A percentile compares a stretch with the other conserved stretches of the same genome.
These are phyloP conservation scores for Fraxinus quadrangulata DNA, from an alignment of 257 asterid genomes.

Conservation along the genomic window DNA sequence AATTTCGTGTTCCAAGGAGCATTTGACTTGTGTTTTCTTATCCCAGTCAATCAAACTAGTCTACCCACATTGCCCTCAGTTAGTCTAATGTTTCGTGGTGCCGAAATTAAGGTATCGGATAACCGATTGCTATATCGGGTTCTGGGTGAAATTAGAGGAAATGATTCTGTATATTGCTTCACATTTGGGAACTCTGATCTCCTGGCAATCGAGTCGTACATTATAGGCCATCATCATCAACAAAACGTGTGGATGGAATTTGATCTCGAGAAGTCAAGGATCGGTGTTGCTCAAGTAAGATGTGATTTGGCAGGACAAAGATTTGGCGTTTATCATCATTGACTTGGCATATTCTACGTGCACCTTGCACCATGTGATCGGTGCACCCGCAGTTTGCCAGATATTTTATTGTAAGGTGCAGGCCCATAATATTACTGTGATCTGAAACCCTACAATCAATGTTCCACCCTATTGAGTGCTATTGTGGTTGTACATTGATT, in stretches of 20 bases:
- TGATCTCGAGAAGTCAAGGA: slow-evolving; percentile 67
- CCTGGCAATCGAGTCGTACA: slow-evolving; percentile 60
- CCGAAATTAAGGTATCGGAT: slow-evolving; percentile 55
- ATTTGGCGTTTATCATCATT: slow-evolving; percentile 37
- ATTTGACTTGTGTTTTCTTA: slow-evolving; percentile 68
- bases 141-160: slow-evolving; percentile 54
- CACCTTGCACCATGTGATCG: background rate
- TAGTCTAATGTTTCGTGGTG: slow-evolving; percentile 67
- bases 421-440: background rate
- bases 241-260: slow-evolving; percentile 85
- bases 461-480: background rate
- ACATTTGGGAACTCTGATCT: slow-evolving; percentile 85
- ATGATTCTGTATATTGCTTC: slow-evolving; percentile 67
- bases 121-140: slow-evolving; percentile 60
- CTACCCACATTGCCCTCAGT: slow-evolving; percentile 66
- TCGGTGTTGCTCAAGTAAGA: slow-evolving; percentile 66
- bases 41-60: slow-evolving; percentile 36
- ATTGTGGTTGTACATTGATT: background rate
- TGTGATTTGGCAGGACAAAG: slow-evolving; percentile 68
- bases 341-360: background rate
- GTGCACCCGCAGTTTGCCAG: background rate
- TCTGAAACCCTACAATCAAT: background rate
- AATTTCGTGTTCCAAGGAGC: slow-evolving; percentile 82
- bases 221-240: slow-evolving; percentile 85
- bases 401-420: background rate